A percentile compares a stretch with the other conserved stretches of the same genome.
phyloP scores from a whole-genome alignment of 1,284 basidiomycete species.

The Gymnopus androsaceus region DNA sequence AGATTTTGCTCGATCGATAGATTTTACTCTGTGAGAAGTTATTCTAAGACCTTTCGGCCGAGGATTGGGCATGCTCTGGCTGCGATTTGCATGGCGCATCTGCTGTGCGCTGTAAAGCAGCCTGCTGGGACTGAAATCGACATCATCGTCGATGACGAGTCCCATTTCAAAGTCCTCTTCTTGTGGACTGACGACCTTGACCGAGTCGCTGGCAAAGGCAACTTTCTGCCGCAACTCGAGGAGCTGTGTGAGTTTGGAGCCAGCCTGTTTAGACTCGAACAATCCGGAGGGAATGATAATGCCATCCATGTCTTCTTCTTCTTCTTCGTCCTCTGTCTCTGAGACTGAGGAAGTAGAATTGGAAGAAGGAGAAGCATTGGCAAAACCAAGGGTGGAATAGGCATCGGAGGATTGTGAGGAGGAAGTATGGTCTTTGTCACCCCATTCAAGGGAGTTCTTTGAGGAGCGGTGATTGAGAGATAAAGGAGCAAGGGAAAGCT shows the following conservation, averaged over 20 bases:
- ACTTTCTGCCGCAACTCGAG: conserved; percentile 75
- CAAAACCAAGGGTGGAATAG: conserved; percentile 74
- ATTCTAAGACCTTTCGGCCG: conserved; percentile 51
- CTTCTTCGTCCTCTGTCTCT: conserved; percentile 69
- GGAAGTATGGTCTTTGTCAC: conserved; percentile 76
- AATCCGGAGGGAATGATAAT: conserved; percentile 72
- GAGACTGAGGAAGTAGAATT: conserved; percentile 69
- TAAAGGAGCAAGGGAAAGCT: conserved; percentile 73
- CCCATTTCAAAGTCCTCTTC: conserved; percentile 84
- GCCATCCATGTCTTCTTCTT: conserved; percentile 73
- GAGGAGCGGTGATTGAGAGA: conserved; percentile 72
- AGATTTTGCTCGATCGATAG: conserved; percentile 64
- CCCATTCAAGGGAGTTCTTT: conserved; percentile 81
- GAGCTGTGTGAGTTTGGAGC: conserved; percentile 67
- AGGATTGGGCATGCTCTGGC: conserved; percentile 60
- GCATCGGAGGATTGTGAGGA: conserved; percentile 83
- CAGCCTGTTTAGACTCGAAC: conserved; percentile 69
- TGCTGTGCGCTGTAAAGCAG: conserved; percentile 59
- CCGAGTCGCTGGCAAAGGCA: conserved; percentile 44
- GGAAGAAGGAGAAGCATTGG: conserved; percentile 69
- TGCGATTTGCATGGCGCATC: conserved; percentile 46
- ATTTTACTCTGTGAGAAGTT: conserved; percentile 54
- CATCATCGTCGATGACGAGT: conserved; percentile 77
- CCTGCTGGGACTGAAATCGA: conserved; percentile 75
- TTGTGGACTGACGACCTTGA: conserved; percentile 57